Percentiles rank a stretch among this genome's conserved stretches.
phyloP scores from a whole-genome alignment of 106 monocot genomes.

The Dactylorhiza incarnata region DNA sequence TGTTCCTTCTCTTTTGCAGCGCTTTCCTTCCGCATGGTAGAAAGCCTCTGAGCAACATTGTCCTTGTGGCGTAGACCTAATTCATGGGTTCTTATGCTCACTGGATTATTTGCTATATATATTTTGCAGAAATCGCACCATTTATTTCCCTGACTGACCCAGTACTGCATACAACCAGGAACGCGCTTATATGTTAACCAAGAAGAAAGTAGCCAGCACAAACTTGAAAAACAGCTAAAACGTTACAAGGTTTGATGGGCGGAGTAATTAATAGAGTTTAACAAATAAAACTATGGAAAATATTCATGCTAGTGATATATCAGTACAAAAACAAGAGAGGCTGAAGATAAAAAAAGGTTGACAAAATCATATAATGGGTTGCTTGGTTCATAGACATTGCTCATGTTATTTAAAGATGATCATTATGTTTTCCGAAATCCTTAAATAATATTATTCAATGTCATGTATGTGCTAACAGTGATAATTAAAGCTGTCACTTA shows the following conservation, averaged over 20 bases:
- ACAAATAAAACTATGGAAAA: not conserved
- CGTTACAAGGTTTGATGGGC: not conserved
- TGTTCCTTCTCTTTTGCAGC: conserved; percentile 78
- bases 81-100: conserved; percentile 91
- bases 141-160: conserved; percentile 99
- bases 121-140: conserved; percentile 99
- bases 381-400: too few species aligned
- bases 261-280: not conserved
- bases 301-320: not conserved
- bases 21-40: conserved; percentile 80
- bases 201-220: not conserved
- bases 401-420: too few species aligned
- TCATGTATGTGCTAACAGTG: too few species aligned
- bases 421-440: too few species aligned
- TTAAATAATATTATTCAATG: too few species aligned
- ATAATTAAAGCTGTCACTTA: too few species aligned
- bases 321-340: not conserved
- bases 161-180: conserved; percentile 52
- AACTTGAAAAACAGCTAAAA: not conserved
- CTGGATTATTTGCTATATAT: conserved; percentile 78
- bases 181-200: not conserved
- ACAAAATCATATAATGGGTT: not conserved
- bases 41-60: conserved; percentile 72
- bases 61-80: conserved; percentile 93
- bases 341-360: not conserved